Conservation (phyloP, 1,139 yeast genomes). For the Nakaseomyces glabratus region DNA sequence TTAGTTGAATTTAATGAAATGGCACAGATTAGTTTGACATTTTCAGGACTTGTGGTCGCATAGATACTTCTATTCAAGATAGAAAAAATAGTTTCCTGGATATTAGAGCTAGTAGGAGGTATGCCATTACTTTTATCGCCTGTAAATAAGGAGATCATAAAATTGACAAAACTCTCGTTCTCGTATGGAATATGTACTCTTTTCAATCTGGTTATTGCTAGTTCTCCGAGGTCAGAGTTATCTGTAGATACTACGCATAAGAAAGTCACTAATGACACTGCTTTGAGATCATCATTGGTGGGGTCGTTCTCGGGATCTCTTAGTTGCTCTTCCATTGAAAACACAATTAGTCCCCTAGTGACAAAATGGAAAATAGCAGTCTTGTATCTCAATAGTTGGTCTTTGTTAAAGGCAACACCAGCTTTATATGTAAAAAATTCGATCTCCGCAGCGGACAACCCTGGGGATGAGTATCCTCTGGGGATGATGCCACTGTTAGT, state of each 20-base stretch:
- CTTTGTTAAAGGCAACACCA: conserved; percentile 48
- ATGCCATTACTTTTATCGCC: conserved; percentile 37
- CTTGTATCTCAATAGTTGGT: conserved; percentile 43
- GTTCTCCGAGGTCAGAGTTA: conserved; percentile 36
- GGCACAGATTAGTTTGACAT: conserved; percentile 39
- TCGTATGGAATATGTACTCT: conserved; percentile 48
- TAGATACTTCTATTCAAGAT: conserved; percentile 44
- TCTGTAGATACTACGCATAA: conserved; percentile 62
- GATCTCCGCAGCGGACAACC: conserved; percentile 48
- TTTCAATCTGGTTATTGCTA: conserved; percentile 38
- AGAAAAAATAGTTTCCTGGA: conserved; percentile 53
- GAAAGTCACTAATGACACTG: conserved; percentile 34
- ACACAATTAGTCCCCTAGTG: conserved; percentile 29
- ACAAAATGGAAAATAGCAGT: conserved; percentile 38
- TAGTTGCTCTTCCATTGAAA: conserved; percentile 8
- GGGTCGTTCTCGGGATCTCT: background rate
- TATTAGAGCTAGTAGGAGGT: conserved; percentile 45
- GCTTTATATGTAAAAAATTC: conserved; percentile 59
- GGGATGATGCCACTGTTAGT: conserved; percentile 31
- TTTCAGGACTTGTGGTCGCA: conserved; percentile 37
- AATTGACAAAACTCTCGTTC: conserved; percentile 36
- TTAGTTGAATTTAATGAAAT: conserved; percentile 51
- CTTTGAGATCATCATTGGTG: conserved; percentile 8
- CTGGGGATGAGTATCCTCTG: conserved; percentile 45
- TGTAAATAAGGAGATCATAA: conserved; percentile 39